These are phyloP conservation scores for Colletotrichum chlorophyti DNA, from an alignment of 2,329 filamentous ascomycete species.

Conservation along the genomic window DNA sequence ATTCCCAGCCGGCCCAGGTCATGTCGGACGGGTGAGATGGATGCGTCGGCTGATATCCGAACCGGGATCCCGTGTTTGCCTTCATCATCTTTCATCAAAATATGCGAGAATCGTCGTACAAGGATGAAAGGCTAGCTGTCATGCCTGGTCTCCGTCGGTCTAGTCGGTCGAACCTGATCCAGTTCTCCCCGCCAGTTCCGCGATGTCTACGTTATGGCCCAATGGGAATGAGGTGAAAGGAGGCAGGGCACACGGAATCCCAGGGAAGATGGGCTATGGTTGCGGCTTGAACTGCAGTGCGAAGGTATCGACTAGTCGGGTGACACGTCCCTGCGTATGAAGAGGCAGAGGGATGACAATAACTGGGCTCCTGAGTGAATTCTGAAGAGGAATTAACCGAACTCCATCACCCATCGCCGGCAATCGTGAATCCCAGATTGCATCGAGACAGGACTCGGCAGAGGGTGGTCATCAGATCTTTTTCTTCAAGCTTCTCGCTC, in stretches of 20 bases:
- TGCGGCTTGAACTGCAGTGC: too few species aligned
- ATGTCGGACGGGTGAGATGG: neutral
- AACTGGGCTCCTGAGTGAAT: conserved; percentile 5
- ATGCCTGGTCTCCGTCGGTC: too few species aligned
- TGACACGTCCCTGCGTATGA: conserved; percentile 14
- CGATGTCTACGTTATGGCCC: neutral
- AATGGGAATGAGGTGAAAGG: neutral
- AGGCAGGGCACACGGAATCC: neutral
- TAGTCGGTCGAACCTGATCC: neutral
- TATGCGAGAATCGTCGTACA: too few species aligned
- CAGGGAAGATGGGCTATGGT: neutral
- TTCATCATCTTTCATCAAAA: conserved; percentile 7
- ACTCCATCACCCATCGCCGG: conserved; percentile 6
- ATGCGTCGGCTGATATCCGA: conserved; percentile 11
- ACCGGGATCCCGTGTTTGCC: conserved; percentile 15
- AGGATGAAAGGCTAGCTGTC: too few species aligned
- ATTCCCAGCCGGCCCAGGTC: conserved; percentile 5
- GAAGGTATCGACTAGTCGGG: too few species aligned
- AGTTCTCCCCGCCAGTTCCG: neutral
- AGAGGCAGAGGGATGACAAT: neutral
- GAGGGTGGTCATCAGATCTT: conserved; percentile 4
- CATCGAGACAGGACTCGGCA: conserved; percentile 10
- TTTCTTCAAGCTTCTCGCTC: neutral
- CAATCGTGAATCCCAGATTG: conserved; percentile 17
- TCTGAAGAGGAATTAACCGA: neutral